Percentiles rank a stretch among this genome's conserved stretches.
phyloP scores from a whole-genome alignment of 352 stramenopile species.

The Bremia lactucae region DNA sequence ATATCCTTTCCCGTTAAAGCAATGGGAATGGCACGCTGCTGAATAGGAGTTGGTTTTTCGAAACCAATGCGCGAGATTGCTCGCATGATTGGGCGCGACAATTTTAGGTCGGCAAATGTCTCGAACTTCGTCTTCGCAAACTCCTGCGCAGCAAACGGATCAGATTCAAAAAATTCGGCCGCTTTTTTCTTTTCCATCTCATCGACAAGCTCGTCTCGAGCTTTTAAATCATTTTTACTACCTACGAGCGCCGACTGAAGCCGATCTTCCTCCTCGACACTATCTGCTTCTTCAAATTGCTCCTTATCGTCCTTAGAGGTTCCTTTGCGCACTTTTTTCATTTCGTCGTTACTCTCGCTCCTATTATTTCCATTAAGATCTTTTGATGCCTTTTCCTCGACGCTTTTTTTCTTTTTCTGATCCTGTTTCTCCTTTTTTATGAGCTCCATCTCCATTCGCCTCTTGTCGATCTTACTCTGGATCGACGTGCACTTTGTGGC shows the following conservation, averaged over 20 bases:
- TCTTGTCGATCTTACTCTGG: slow-evolving; percentile 80
- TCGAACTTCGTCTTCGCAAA: slow-evolving; percentile 81
- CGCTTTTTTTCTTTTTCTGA: slow-evolving; percentile 30
- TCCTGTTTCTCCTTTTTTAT: slow-evolving; percentile 49
- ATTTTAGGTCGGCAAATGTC: slow-evolving; percentile 93
- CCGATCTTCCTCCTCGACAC: slow-evolving; percentile 67
- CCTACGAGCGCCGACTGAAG: slow-evolving; percentile 57
- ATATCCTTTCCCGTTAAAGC: slow-evolving; percentile 94
- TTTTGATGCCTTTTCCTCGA: slow-evolving; percentile 9
- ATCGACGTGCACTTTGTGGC: slow-evolving; percentile 73
- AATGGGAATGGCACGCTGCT: slow-evolving; percentile 90
- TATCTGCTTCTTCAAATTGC: slow-evolving; percentile 41
- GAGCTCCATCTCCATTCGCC: slow-evolving; percentile 56
- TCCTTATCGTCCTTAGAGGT: slow-evolving; percentile 26
- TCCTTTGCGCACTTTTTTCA: slow-evolving; percentile 1
- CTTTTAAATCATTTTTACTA: slow-evolving; percentile 37
- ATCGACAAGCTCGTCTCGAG: slow-evolving; percentile 53
- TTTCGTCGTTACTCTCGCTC: slow-evolving; percentile 16
- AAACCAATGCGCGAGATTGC: slow-evolving; percentile 95
- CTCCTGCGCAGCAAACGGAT: slow-evolving; percentile 67
- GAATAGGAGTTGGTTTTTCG: slow-evolving; percentile 91
- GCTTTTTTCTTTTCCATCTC: slow-evolving; percentile 74
- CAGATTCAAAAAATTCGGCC: slow-evolving; percentile 70
- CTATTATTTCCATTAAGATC: slow-evolving; percentile 9
- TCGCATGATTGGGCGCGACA: slow-evolving; percentile 94